These are phyloP conservation scores for Sambucus nigra DNA, from an alignment of 129 eudicot species.

Conservation along the genomic window DNA sequence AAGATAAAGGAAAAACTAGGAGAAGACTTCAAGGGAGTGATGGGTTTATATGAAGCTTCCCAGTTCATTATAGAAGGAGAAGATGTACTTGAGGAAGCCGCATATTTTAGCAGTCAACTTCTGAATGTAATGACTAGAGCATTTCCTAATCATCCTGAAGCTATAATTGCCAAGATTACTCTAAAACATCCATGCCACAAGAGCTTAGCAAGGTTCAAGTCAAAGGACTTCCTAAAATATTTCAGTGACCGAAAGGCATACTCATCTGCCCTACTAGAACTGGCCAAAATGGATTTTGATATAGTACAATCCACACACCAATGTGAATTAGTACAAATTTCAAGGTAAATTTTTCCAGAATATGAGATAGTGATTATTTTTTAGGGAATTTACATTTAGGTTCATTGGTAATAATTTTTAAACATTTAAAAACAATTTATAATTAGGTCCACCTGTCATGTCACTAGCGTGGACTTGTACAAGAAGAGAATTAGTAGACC, in stretches of 20 bases:
- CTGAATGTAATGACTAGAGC: constrained; percentile 13
- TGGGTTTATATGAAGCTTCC: constrained; percentile 54
- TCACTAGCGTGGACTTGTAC: no score
- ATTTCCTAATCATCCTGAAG: constrained; percentile 11
- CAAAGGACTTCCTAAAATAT: constrained; percentile 12
- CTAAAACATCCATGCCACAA: constrained; percentile 31
- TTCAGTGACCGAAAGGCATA: constrained; percentile 1
- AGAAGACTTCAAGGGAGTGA: constrained; percentile 32
- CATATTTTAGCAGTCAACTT: constrained; percentile 15
- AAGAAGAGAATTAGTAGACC: no score
- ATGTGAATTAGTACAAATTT: constrained; percentile 29
- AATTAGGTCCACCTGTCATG: no score
- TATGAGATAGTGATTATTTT: neutral
- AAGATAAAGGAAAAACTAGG: constrained; percentile 16
- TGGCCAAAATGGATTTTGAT: constrained; percentile 27
- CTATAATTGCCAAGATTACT: constrained; percentile 10
- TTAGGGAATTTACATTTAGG: no score
- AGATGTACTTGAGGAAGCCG: constrained; percentile 37
- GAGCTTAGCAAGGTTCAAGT: constrained; percentile 20
- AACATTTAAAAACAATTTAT: no score
- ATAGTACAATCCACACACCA: constrained; percentile 19
- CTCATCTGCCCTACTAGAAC: constrained; percentile 22
- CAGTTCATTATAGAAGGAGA: constrained; percentile 39
- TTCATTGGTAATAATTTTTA: no score
- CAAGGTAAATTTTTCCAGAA: constrained; percentile 23